Evolutionary conservation across 345 rosid genomes (phyloP), one percentile per base, ranked within the genome.

Genomic region (Combretum micranthum): DNA sequence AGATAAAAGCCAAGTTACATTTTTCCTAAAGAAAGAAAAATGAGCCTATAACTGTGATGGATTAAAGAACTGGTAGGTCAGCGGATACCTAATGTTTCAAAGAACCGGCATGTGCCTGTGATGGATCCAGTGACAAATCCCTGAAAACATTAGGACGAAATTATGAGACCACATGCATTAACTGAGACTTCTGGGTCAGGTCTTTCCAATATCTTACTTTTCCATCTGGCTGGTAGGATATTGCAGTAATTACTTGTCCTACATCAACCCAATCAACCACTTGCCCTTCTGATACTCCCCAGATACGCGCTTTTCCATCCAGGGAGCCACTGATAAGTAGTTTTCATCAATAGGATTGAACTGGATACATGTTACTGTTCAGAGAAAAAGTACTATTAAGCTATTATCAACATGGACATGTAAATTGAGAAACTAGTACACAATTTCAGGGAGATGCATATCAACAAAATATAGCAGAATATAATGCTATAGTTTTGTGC

Each of bases 221-320:
- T 50, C 96, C 99, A 64, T 86, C 77, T 46, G 80, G 81, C 70
- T 72, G 70, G 80, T 85, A 88, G 57, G 86, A 71, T n/a, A 92
- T 63, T 2, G 97, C 85, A 12, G 95, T 78, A 78, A 83, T 79
- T 32, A 73, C 78, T 64, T 92, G 85, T 50, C 69, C 74, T 10
- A 68, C 77, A n/a, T 88, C 86, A 1, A 73, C 77, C 99, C 99
- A 92, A 69, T 81, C 78, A 18, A 88, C 79, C 49, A 92, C 97
- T 73, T 83, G 76, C 55, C 72, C 61, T 72, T 84, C 81, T 10
- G 69, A 59, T 4, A 83, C 76, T 14, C 94, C 88, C 99, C 99
- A 92, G 25, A 92, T 75, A 61, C 99, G 81, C 57, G 81, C 97
- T 76, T 86, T 92, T 48, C 99, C 99, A 71, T 92, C 99, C 15